Evolutionary conservation across 257 asterid genomes (phyloP).

Genomic region (Nicotiana noctiflora): DNA sequence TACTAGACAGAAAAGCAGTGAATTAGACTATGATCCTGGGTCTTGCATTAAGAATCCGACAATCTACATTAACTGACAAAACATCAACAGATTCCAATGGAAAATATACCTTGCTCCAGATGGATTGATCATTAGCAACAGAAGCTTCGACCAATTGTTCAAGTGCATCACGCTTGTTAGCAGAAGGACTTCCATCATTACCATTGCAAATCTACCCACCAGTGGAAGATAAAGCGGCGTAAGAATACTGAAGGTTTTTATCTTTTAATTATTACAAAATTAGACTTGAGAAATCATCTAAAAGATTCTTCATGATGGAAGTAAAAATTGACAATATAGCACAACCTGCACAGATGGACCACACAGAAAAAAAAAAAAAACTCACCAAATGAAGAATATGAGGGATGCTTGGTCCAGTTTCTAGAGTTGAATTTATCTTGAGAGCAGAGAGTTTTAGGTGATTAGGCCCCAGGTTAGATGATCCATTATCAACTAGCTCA

Average conservation of each 20-base stretch:
- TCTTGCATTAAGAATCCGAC: not conserved
- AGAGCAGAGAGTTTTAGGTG: slow-evolving; percentile 43
- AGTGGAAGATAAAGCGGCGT: not conserved
- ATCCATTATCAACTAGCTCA: slow-evolving; percentile 47
- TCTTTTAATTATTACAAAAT: slow-evolving; percentile 7
- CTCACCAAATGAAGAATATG: slow-evolving; percentile 95
- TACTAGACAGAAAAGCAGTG: not conserved
- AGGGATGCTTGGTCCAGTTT: slow-evolving; percentile 87
- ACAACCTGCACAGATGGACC: slow-evolving; percentile 4
- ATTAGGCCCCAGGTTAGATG: slow-evolving; percentile 35
- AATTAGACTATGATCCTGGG: not conserved
- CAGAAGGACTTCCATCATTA: slow-evolving; percentile 57
- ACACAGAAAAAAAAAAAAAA: not conserved
- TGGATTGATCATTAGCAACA: slow-evolving; percentile 46
- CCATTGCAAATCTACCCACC: slow-evolving; percentile 70
- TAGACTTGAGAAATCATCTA: not conserved
- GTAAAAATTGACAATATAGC: not conserved
- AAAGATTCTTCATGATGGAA: not conserved
- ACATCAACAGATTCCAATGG: not conserved
- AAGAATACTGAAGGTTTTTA: not conserved
- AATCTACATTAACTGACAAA: not conserved
- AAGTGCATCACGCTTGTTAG: slow-evolving; percentile 65
- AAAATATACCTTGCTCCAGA: slow-evolving; percentile 80
- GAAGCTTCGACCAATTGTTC: slow-evolving; percentile 73
- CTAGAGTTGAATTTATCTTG: slow-evolving; percentile 45